Evolutionary conservation across 805 yeast genomes (phyloP), one percentile per base, ranked within the genome.

Genomic region (Brettanomyces naardenensis): DNA sequence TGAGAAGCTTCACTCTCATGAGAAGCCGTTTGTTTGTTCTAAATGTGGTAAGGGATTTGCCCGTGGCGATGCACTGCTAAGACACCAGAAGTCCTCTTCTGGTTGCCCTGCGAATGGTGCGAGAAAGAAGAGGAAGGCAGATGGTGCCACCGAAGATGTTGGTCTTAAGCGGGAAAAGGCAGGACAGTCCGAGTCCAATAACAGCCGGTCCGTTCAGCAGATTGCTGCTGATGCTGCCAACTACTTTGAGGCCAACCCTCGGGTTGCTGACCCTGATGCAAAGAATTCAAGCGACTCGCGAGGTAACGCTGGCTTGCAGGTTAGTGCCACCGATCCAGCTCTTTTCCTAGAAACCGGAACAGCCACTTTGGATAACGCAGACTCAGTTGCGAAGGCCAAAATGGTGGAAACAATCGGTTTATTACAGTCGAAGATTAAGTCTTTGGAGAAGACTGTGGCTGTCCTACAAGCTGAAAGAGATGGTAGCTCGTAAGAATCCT

Each of bases 1-100:
- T 51, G 73, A 72, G 40, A 80, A 80, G 56, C 65, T 80, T 26
- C 95, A 84, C 52, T 73, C 87, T 0, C 90, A 90, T 18, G 86
- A 76, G 45, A 78, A 73, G 53, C 89, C 90, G 1, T 78, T 62
- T 52, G 58, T 53, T 30, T 84, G 94, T 54, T 60, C 59, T 15
- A 62, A 64, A 33, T 84, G 94, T 59, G 71, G 71, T 13, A 66
- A 81, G 33, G 61, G 66, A 30, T 84, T 84, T 59, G 84, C 90
- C 1, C 62, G 95, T 25, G 76, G 78, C 1, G 95, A 84, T 56
- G 88, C 94, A 0, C 64, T 84, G 20, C 69, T 77, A 3, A 65
- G 95, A 43, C 95, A 84, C 52, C 62, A 65, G 32, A 75, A 80
- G 33, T 54, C 62, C 1, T 44, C 54, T 4, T 37, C 54, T 3